A percentile compares a stretch with the other conserved stretches of the same genome.
Evolutionary conservation across 805 yeast species (phyloP).

Genomic region (Candida parachauliodes): DNA sequence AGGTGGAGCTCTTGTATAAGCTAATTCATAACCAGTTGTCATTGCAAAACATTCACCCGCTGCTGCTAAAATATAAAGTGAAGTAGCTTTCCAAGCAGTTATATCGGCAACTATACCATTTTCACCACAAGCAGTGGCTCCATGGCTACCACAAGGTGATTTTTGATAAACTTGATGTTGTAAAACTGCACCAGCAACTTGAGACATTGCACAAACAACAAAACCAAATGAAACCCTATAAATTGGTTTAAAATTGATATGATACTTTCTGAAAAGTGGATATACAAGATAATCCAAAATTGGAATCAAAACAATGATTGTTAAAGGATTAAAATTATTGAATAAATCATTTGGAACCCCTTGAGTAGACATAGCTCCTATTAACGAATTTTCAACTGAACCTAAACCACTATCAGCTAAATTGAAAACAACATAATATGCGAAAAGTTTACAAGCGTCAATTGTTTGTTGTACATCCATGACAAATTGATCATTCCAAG

Average conservation of each 20-base stretch:
- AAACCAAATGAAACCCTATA: conserved; percentile 48
- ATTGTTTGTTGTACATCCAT: conserved; percentile 43
- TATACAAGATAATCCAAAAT: conserved; percentile 46
- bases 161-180: conserved; percentile 47
- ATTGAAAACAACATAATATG: conserved; percentile 36
- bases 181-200: conserved; percentile 47
- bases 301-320: conserved; percentile 51
- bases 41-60: conserved; percentile 52
- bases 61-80: conserved; percentile 41
- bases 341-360: conserved; percentile 58
- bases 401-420: conserved; percentile 50
- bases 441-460: conserved; percentile 43
- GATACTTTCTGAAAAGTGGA: conserved; percentile 41
- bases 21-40: conserved; percentile 51
- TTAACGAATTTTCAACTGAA: conserved; percentile 47
- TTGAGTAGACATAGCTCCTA: conserved; percentile 49
- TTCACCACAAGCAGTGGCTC: conserved; percentile 35
- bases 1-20: conserved; percentile 50
- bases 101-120: conserved; percentile 21
- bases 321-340: conserved; percentile 51
- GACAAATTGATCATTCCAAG: conserved; percentile 47
- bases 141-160: conserved; percentile 47
- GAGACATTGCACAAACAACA: conserved; percentile 43
- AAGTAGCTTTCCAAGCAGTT: conserved; percentile 26
- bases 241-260: conserved; percentile 41